Percentiles rank a stretch among this genome's conserved stretches.
phyloP scores from a whole-genome alignment of 441 rosid species.

The Populus trichocarpa region DNA sequence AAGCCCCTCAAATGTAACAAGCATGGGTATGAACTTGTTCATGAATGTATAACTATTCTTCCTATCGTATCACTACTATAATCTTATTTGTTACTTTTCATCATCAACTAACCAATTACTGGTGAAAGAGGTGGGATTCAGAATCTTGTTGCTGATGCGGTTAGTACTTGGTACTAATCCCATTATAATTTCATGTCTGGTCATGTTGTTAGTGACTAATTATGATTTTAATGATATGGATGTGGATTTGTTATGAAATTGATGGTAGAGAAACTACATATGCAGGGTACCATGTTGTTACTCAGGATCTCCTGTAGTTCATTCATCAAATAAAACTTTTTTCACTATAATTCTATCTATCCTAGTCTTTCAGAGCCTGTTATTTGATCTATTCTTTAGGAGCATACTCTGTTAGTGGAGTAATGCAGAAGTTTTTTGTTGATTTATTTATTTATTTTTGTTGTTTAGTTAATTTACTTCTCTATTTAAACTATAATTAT shows the following conservation, averaged over 20 bases:
- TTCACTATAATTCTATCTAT: slow-evolving; percentile 25
- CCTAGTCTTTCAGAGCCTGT: too few species aligned
- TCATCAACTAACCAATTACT: slow-evolving; percentile 37
- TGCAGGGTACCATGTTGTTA: slow-evolving; percentile 38
- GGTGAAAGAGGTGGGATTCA: slow-evolving; percentile 42
- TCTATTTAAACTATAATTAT: too few species aligned
- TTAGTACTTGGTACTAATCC: slow-evolving; percentile 5
- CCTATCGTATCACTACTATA: too few species aligned
- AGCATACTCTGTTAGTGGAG: too few species aligned
- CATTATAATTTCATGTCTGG: too few species aligned
- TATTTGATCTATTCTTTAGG: too few species aligned
- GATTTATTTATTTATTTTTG: too few species aligned
- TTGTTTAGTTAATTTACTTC: too few species aligned
- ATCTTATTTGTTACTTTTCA: background rate
- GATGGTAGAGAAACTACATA: slow-evolving; percentile 41
- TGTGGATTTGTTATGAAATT: slow-evolving; percentile 10
- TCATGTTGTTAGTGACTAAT: background rate
- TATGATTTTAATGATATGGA: too few species aligned
- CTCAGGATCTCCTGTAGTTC: slow-evolving; percentile 70
- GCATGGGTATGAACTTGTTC: slow-evolving; percentile 34
- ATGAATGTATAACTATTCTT: background rate
- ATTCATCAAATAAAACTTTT: slow-evolving; percentile 58
- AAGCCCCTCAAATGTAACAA: slow-evolving; percentile 46
- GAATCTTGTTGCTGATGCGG: slow-evolving; percentile 43
- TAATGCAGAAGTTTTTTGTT: too few species aligned